phyloP scores from a whole-genome alignment of 2,329 filamentous ascomycete species.

The Talaromyces funiculosus region DNA sequence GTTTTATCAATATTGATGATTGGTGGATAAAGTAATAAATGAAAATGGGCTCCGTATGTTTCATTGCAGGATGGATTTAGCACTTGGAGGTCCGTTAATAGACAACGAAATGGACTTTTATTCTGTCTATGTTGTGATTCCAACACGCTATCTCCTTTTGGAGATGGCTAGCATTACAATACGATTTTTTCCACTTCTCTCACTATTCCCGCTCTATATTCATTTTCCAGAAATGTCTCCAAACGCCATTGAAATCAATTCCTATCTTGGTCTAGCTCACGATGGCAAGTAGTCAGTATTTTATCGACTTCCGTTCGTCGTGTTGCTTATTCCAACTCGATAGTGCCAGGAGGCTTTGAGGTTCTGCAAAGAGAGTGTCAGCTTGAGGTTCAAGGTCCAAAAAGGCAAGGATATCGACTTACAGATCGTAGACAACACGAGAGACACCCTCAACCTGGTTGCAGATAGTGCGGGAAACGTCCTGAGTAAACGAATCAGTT shows the following conservation, averaged over 20 bases:
- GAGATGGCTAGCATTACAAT: neutral
- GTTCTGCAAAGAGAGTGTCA: neutral
- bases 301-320: neutral
- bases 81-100: neutral
- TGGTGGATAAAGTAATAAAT: neutral
- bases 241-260: neutral
- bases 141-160: neutral
- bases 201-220: neutral
- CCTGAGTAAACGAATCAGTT: slow-evolving; percentile 38
- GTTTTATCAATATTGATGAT: neutral
- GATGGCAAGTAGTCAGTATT: neutral
- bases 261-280: too few relatives aligned
- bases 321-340: neutral
- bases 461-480: slow-evolving; percentile 62
- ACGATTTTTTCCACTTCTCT: neutral
- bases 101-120: neutral
- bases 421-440: slow-evolving; percentile 62
- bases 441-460: slow-evolving; percentile 71
- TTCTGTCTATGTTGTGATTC: neutral
- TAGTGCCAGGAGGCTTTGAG: neutral
- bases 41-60: neutral
- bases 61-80: neutral
- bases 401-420: slow-evolving; percentile 2
- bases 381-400: neutral
- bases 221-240: neutral